Evolutionary conservation across 192 early-diverging fungal species (phyloP).

Genomic region (Gigaspora rosea): DNA sequence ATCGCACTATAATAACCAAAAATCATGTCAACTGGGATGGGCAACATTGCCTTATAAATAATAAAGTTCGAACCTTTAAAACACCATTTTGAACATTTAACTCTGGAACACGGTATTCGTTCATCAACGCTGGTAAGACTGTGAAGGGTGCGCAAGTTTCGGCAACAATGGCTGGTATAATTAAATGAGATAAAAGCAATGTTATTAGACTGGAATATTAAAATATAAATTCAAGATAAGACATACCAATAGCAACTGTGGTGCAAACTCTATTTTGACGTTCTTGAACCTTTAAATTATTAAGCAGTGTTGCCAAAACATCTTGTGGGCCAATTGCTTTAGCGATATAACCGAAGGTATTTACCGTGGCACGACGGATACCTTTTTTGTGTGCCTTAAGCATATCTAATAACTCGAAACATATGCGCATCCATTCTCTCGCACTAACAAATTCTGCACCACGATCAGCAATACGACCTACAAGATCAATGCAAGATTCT

Average conservation of each 20-base stretch:
- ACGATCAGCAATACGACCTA: conserved; percentile 97
- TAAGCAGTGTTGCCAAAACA: conserved; percentile 94
- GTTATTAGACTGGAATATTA: neutral
- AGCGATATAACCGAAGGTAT: conserved; percentile 99
- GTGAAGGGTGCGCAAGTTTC: conserved; percentile 98
- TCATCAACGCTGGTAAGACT: conserved; percentile 97
- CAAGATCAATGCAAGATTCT: conserved; percentile 78
- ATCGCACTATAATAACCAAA: no score
- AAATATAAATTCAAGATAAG: neutral
- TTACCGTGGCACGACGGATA: conserved; percentile 94
- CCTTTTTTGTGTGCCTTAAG: conserved; percentile 95
- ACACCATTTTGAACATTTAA: conserved; percentile 99
- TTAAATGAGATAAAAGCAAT: neutral
- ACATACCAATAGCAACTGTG: conserved; percentile 83
- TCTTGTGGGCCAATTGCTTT: conserved; percentile 99
- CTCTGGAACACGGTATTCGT: conserved; percentile 99
- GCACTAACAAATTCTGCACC: conserved; percentile 95
- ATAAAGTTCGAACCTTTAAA: conserved; percentile 61
- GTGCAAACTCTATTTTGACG: conserved; percentile 99
- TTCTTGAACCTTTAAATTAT: conserved; percentile 98
- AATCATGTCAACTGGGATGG: no score
- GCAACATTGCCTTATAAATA: neutral
- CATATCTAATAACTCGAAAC: conserved; percentile 96
- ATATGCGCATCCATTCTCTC: conserved; percentile 99
- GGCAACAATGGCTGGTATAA: conserved; percentile 54